Evolutionary conservation across 1,284 basidiomycete genomes (phyloP).

Genomic region (Cystobasidium pallidum): DNA sequence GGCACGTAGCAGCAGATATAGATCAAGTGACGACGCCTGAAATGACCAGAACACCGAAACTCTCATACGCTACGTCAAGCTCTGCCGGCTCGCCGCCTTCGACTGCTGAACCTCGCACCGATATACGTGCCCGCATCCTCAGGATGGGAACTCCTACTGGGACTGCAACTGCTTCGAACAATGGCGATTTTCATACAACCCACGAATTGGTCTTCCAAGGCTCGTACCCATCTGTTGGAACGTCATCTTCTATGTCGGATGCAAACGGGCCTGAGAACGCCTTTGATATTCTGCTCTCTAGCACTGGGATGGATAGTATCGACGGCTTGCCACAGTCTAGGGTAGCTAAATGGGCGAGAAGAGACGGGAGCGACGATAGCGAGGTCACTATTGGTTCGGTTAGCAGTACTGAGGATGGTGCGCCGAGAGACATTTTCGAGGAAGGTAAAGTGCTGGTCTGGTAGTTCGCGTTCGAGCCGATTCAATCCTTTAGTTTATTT

Average conservation of each 20-base stretch:
- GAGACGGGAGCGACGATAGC: constrained; percentile 21
- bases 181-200: not conserved
- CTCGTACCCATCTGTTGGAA: not conserved
- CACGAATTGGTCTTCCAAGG: not conserved
- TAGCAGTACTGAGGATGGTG: constrained; percentile 1
- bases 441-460: constrained; percentile 16
- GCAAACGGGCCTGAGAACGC: constrained; percentile 5
- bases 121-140: not conserved
- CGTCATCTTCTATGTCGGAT: constrained; percentile 22
- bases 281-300: constrained; percentile 17
- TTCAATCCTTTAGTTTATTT: no score
- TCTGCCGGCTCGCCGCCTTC: constrained; percentile 11
- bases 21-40: not conserved
- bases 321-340: constrained; percentile 23
- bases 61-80: constrained; percentile 17
- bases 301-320: constrained; percentile 3
- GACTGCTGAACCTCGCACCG: not conserved
- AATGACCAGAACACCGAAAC: not conserved
- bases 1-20: not conserved
- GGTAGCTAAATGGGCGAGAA: constrained; percentile 13
- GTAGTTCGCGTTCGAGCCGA: no score
- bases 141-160: not conserved
- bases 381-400: not conserved
- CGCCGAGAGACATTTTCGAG: constrained; percentile 3
- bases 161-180: not conserved